Conservation (phyloP, 169 alveolate species). For the Eimeria maxima region DNA sequence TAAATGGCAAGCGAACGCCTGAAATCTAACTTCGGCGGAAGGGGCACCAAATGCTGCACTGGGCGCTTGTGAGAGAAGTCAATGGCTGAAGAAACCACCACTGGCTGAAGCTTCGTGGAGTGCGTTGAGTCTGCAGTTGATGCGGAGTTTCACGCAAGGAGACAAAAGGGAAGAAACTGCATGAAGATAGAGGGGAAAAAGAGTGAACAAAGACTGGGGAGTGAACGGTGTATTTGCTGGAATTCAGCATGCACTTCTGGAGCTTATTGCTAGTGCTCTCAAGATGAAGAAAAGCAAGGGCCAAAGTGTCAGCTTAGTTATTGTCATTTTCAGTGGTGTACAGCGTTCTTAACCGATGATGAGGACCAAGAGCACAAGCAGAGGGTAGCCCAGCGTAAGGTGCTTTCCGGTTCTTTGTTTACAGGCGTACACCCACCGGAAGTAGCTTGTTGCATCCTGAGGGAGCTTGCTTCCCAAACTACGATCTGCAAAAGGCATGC, state of each 20-base stretch:
- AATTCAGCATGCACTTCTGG: neutral
- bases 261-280: neutral
- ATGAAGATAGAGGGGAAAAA: neutral
- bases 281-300: neutral
- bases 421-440: neutral
- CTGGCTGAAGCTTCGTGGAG: constrained; percentile 18
- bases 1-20: constrained; percentile 18
- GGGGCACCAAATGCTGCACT: constrained; percentile 57
- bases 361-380: neutral
- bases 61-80: constrained; percentile 80
- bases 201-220: neutral
- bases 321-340: neutral
- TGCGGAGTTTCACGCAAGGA: neutral
- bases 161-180: neutral
- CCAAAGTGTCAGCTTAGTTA: neutral
- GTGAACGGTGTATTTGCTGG: too few relatives aligned
- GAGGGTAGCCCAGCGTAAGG: neutral
- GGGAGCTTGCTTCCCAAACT: constrained; percentile 20
- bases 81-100: constrained; percentile 50
- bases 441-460: neutral
- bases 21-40: constrained; percentile 41
- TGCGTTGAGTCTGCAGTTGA: constrained; percentile 44
- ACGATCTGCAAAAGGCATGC: neutral
- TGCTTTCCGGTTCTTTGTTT: neutral
- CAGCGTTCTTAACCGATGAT: neutral